Base-by-base conservation (phyloP, 2,329 filamentous ascomycete genomes). In the Hypoxylon sp. region DNA sequence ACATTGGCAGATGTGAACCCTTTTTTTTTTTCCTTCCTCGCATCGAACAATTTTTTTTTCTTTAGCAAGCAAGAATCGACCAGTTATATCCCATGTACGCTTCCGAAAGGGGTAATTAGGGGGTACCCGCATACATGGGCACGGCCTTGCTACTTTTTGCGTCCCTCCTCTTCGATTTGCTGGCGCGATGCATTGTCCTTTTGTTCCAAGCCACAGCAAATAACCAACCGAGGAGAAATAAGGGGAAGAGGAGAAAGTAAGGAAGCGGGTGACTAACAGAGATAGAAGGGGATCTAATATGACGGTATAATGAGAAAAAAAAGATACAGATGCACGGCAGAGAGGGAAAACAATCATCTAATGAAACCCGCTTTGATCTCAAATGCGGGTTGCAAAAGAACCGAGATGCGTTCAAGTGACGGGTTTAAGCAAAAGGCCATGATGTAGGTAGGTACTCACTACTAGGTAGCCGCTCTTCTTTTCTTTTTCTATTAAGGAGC, bases 141-240 rank as follows among this genome's bases (percentile, higher is more conserved):
- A 12, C 8, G 45, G 37, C 3, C 21, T 25, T 9, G 7, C 21
- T 13, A 19, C 26, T 37, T 30, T 34, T 20, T 30, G 15, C 27
- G 15, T 17, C 7, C 41, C 31, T 12, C 41, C 21, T n/a, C 25
- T 19, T 36, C 38, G 20, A 52, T 54, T 45, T 50, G 40, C 47
- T 51, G 52, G 47, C 25, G 27, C 16, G 43, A 51, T 56, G 53
- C 53, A 52, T 52, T 56, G 53, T 56, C 47, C 53, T 56, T 56
- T 56, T 56, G 53, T 51, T 42, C 48, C 9, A 6, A 52, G 48
- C 52, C 47, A 41, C 42, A 48, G 37, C 34, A 23, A 46, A 17
- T n/a, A 31, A 20, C 5, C 23, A 31, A 23, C 29, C 12, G 31
- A 16, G 31, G 37, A n/a, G 43, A 15, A 13, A 29, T 19, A 23